Conservation (phyloP, 2,329 filamentous ascomycete genomes). For the Alternaria consortialis region DNA sequence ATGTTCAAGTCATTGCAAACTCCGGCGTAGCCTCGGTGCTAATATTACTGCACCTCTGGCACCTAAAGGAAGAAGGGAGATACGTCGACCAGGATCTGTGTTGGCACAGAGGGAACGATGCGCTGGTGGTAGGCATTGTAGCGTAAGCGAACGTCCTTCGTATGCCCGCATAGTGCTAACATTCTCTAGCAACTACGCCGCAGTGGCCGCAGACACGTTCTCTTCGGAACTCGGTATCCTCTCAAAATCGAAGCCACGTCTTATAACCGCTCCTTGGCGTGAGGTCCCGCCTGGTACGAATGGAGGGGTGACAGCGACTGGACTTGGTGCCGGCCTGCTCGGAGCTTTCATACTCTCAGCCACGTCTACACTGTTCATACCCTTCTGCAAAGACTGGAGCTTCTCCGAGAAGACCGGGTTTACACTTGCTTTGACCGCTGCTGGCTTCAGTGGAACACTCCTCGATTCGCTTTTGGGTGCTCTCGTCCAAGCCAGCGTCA, state of each 20-base stretch:
- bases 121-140: slow-evolving; percentile 59
- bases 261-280: slow-evolving; percentile 84
- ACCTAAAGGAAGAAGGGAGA: slow-evolving; percentile 51
- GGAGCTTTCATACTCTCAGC: slow-evolving; percentile 77
- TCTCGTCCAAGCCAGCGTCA: slow-evolving; percentile 83
- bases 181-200: slow-evolving; percentile 80
- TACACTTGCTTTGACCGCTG: slow-evolving; percentile 67
- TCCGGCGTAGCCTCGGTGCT: slow-evolving; percentile 78
- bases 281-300: slow-evolving; percentile 91
- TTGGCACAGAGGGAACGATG: slow-evolving; percentile 51
- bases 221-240: slow-evolving; percentile 95
- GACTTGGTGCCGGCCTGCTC: slow-evolving; percentile 75
- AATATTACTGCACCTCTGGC: slow-evolving; percentile 61
- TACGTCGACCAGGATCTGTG: slow-evolving; percentile 46
- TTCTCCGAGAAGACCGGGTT: slow-evolving; percentile 46
- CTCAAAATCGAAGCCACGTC: slow-evolving; percentile 75
- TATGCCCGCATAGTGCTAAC: slow-evolving; percentile 28
- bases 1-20: slow-evolving; percentile 91
- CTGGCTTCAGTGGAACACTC: slow-evolving; percentile 81
- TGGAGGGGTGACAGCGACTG: slow-evolving; percentile 82
- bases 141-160: slow-evolving; percentile 43
- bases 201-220: slow-evolving; percentile 91
- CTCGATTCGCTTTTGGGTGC: slow-evolving; percentile 90
- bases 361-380: slow-evolving; percentile 72
- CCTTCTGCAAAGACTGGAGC: slow-evolving; percentile 66